Conservation (phyloP, 805 yeast species). For the Monosporozyma siamensis region DNA sequence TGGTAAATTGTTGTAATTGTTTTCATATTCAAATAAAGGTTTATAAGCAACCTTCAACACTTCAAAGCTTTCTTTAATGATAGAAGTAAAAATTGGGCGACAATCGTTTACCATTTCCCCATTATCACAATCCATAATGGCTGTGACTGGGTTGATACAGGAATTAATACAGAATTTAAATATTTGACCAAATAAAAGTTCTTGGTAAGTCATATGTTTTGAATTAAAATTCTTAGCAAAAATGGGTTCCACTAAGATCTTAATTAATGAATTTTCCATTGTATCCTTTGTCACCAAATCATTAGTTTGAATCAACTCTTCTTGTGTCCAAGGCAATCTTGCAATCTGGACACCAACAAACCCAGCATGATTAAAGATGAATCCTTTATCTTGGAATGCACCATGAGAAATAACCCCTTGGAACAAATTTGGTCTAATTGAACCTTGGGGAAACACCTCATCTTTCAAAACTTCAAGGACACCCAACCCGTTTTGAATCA, state of each 20-base stretch:
- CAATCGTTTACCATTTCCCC: constrained; percentile 60
- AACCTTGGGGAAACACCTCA: constrained; percentile 43
- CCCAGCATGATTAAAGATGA: constrained; percentile 51
- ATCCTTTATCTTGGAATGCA: constrained; percentile 44
- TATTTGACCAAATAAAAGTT: constrained; percentile 50
- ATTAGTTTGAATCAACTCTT: constrained; percentile 16
- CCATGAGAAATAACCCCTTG: constrained; percentile 85
- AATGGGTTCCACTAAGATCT: constrained; percentile 18
- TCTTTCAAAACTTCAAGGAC: constrained; percentile 49
- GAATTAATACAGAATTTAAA: constrained; percentile 73
- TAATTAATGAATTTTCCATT: constrained; percentile 21
- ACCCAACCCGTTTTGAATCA: constrained; percentile 89
- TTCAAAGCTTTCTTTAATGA: constrained; percentile 29
- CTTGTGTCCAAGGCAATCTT: constrained; percentile 36
- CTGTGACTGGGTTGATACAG: constrained; percentile 77
- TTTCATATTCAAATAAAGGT: constrained; percentile 23
- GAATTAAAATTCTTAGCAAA: constrained; percentile 26
- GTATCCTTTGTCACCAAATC: constrained; percentile 9
- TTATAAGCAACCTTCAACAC: constrained; percentile 24
- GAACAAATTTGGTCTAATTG: constrained; percentile 47
- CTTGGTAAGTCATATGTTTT: constrained; percentile 34
- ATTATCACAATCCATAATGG: constrained; percentile 66
- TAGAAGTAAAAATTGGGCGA: constrained; percentile 25
- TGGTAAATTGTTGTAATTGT: constrained; percentile 9
- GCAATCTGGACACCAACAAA: constrained; percentile 54